Evolutionary conservation across 163 green algal species (phyloP).

Genomic region (Scenedesmus sp.): DNA sequence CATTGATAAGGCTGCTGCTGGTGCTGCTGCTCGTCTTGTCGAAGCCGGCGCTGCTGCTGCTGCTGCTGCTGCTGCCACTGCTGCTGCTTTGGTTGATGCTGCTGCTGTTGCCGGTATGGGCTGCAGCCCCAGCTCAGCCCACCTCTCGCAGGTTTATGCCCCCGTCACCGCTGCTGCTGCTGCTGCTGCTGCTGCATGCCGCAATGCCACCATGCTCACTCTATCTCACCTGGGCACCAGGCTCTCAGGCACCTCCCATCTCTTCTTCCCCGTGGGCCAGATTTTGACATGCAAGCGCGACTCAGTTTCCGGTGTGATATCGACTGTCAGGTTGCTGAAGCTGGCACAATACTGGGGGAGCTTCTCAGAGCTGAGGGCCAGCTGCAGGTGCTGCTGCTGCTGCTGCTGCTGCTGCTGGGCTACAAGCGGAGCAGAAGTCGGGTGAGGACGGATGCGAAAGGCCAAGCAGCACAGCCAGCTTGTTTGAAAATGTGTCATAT

Average conservation of each 20-base stretch:
- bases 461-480: no score
- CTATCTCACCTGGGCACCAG: slow-evolving; percentile 8
- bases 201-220: no score
- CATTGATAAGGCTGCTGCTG: no score
- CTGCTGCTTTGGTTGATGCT: no score
- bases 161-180: background rate
- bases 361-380: background rate
- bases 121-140: no score
- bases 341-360: slow-evolving; percentile 24
- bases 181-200: background rate
- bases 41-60: no score
- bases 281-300: slow-evolving; percentile 44
- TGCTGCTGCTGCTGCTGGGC: background rate
- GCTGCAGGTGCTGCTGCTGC: slow-evolving; percentile 1
- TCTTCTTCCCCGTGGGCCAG: background rate
- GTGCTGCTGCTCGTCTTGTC: no score
- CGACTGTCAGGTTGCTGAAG: slow-evolving; percentile 32
- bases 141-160: no score
- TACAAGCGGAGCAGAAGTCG: background rate
- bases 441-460: no score
- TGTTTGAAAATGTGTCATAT: no score
- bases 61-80: background rate
- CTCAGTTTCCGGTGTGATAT: slow-evolving; percentile 24
- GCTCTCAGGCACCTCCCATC: slow-evolving; percentile 48
- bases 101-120: background rate